Percentiles rank a stretch among this genome's conserved stretches.
These are phyloP conservation scores for Ustilago trichophora DNA, from an alignment of 1,284 basidiomycete species.

Conservation along the genomic window DNA sequence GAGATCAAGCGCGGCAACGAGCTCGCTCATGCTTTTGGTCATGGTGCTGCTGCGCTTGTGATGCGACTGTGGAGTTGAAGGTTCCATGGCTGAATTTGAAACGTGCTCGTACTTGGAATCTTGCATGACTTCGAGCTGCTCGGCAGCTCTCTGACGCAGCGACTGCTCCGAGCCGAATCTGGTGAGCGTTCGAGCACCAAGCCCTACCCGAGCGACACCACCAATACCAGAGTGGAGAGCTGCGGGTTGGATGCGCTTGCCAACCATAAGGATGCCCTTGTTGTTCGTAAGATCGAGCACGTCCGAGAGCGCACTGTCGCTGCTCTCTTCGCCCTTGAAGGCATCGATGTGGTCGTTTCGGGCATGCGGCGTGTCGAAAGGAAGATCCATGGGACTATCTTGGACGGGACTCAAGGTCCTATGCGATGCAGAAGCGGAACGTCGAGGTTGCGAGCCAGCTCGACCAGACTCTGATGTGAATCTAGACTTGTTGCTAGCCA, in stretches of 20 bases:
- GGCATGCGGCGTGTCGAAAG: background rate
- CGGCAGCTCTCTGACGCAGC: constrained; percentile 1
- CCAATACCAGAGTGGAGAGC: background rate
- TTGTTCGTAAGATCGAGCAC: constrained; percentile 30
- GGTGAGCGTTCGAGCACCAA: constrained; percentile 7
- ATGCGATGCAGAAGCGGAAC: background rate
- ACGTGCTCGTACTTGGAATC: background rate
- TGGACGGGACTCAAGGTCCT: constrained; percentile 2
- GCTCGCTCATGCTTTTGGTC: constrained; percentile 38
- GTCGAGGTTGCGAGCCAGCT: background rate
- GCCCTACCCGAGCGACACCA: constrained; percentile 20
- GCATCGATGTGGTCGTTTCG: background rate
- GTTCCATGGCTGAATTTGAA: background rate
- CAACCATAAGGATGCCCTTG: constrained; percentile 6
- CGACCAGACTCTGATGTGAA: background rate
- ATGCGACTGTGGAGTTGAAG: background rate
- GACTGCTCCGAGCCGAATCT: constrained; percentile 4
- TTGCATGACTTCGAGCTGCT: background rate
- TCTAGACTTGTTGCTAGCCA: background rate
- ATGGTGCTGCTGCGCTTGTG: constrained; percentile 26
- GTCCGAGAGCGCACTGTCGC: constrained; percentile 28
- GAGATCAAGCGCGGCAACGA: constrained; percentile 38
- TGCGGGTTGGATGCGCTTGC: background rate
- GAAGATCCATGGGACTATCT: background rate
- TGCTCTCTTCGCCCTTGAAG: constrained; percentile 12